Base-by-base conservation (phyloP, 1,284 basidiomycete species). In the Ustilago curta region DNA sequence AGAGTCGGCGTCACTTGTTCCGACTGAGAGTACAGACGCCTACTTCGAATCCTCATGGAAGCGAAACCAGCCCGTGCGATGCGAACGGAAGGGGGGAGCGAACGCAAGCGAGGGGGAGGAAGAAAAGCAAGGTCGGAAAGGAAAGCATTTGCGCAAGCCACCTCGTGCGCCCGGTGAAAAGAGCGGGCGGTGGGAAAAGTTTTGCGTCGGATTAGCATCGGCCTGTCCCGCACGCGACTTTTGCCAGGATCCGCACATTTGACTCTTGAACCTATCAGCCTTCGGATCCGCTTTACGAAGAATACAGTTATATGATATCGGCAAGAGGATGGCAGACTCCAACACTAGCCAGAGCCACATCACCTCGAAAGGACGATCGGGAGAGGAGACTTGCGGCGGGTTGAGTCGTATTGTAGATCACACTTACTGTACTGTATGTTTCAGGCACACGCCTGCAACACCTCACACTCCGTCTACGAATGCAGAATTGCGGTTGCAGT, bases 121-220 rank as follows among this genome's bases (percentile, higher is more conserved):
- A 25, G 27, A 6, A 48, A 35, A 32, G 48, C 48, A 35, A 49
- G 48, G 48, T 11, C 51, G 9, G 18, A 27, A n/a, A n/a, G n/a
- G n/a, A n/a, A n/a, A 43, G 32, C 32, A 37, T 37, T 27, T 7
- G 27, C 21, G 32, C 32, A 50, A 35, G 49, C 49, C 49, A 23
- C 49, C 49, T 5, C 14, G 16, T 35, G n/a, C 53, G n/a, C n/a
- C n/a, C 53, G 53, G 43, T 45, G 53, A 55, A 55, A 55, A 55
- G 53, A 45, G 29, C 53, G 43, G 52, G 25, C 2, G n/a, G n/a
- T 11, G 31, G 8, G 35, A 37, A 37, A 37, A 37, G 14, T 35
- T 55, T 54, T 25, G 52, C 52, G 52, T 54, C 52, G 40, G n/a
- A 8, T 44, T 54, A 54, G 52, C 25, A 50, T 45, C 43, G 23